Conservation (phyloP, 768 basidiomycete genomes). For the Russula earlei region DNA sequence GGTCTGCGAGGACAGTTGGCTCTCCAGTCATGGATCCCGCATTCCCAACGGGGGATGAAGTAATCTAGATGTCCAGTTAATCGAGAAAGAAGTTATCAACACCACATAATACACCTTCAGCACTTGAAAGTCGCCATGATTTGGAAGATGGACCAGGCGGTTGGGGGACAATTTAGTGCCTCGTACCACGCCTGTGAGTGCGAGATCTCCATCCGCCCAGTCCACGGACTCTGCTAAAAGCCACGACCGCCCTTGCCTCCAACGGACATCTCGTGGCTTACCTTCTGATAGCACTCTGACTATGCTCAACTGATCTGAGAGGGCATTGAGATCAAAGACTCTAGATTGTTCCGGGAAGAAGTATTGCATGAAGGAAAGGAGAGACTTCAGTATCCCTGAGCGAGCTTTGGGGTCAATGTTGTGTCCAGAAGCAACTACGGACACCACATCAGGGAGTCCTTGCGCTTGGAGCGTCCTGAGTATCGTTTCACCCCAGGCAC, state of each 20-base stretch:
- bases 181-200: slow-evolving; percentile 78
- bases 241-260: slow-evolving; percentile 76
- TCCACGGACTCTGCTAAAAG: slow-evolving; percentile 58
- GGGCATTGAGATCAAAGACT: slow-evolving; percentile 60
- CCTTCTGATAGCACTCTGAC: slow-evolving; percentile 79
- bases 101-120: slow-evolving; percentile 45
- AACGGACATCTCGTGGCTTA: slow-evolving; percentile 66
- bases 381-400: slow-evolving; percentile 66
- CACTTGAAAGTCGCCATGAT: slow-evolving; percentile 82
- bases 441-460: slow-evolving; percentile 76
- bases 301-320: slow-evolving; percentile 61
- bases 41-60: slow-evolving; percentile 43
- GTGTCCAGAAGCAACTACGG: slow-evolving; percentile 53
- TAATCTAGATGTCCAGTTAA: slow-evolving; percentile 40
- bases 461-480: slow-evolving; percentile 84
- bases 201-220: slow-evolving; percentile 58
- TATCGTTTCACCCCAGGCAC: slow-evolving; percentile 76
- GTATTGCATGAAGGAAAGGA: slow-evolving; percentile 90
- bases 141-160: slow-evolving; percentile 78
- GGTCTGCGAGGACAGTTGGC: slow-evolving; percentile 53
- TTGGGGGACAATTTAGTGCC: slow-evolving; percentile 72
- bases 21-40: slow-evolving; percentile 59
- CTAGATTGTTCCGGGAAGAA: slow-evolving; percentile 79
- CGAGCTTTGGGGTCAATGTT: slow-evolving; percentile 53
- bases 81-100: neutral